Base-by-base conservation (phyloP, 306 rosid genomes). In the Mimosa bimucronata region DNA sequence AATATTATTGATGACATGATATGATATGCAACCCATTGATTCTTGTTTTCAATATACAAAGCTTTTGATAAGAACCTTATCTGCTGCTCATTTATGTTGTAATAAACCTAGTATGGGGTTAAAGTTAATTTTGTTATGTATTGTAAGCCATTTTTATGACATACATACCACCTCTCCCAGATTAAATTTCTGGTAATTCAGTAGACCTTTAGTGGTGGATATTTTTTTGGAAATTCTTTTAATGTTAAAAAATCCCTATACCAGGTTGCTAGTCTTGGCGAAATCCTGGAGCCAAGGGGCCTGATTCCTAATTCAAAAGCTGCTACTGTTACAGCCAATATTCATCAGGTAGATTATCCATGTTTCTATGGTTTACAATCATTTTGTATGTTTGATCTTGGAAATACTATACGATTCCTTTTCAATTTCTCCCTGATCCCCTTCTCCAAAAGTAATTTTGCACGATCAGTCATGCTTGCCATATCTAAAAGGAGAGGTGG, bases 261-360 rank as follows among this genome's bases (percentile, higher is more conserved):
- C 37, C 77, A 91, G 95, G 92, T 91, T 79, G 95, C 95, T 71
- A 84, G 89, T 80, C 88, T 91, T 5, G 91, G 91, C 74, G 87
- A 89, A 77, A 88, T 91, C 84, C 90, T 91, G 61, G 91, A 92
- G 74, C 93, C 93, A 72, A 87, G 90, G 85, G 96, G 91, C 78
- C 89, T 91, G 73, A 89, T 91, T 92, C 96, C 96, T 37, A 87
- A 87, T 86, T 91, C 90, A 1, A 87, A 87, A 86, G 91, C 89
- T 71, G 93, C 93, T 42, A 91, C 96, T 0, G 91, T 91, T 45
- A 86, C 96, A 2, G 84, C 91, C 40, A 89, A 91, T 53, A 87
- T 91, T 42, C 93, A 90, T 82, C 91, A 87, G 93, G 96, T 91
- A 31, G 38, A n/a, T 41, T 37, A 15, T 40, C 41, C 31, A 34